These are phyloP conservation scores for Cylindrotheca closterium DNA, from an alignment of 108 stramenopile genomes.

Conservation along the genomic window DNA sequence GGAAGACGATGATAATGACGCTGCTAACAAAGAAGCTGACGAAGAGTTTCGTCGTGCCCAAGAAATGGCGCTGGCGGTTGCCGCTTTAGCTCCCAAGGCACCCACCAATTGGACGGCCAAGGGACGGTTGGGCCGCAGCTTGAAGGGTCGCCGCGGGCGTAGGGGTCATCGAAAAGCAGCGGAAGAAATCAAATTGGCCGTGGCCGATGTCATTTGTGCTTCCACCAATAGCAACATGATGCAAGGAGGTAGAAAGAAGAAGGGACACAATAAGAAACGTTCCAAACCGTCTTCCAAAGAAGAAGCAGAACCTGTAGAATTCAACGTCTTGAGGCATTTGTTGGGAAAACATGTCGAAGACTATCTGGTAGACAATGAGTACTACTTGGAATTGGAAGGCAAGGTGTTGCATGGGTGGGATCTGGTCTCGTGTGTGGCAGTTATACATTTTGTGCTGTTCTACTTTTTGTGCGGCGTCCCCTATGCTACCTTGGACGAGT, in stretches of 20 bases:
- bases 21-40: no score
- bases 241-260: not conserved
- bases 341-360: not conserved
- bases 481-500: not conserved
- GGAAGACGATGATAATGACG: no score
- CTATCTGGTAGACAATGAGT: not conserved
- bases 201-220: slow-evolving; percentile 10
- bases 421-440: not conserved
- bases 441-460: not conserved
- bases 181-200: slow-evolving; percentile 17
- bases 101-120: not conserved
- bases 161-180: not conserved
- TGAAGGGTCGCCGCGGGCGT: not conserved
- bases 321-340: not conserved
- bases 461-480: no score
- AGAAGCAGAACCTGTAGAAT: not conserved
- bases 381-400: not conserved
- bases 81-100: slow-evolving; percentile 2
- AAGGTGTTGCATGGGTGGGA: not conserved
- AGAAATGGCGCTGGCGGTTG: slow-evolving; percentile 23
- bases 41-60: slow-evolving; percentile 12
- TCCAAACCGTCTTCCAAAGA: not conserved
- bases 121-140: not conserved
- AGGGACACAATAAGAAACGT: not conserved
- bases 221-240: not conserved